Percentiles rank a stretch among this genome's conserved stretches.
Conservation (phyloP, 2,329 filamentous ascomycete genomes). For the Beauveria scarabaeidicola region DNA sequence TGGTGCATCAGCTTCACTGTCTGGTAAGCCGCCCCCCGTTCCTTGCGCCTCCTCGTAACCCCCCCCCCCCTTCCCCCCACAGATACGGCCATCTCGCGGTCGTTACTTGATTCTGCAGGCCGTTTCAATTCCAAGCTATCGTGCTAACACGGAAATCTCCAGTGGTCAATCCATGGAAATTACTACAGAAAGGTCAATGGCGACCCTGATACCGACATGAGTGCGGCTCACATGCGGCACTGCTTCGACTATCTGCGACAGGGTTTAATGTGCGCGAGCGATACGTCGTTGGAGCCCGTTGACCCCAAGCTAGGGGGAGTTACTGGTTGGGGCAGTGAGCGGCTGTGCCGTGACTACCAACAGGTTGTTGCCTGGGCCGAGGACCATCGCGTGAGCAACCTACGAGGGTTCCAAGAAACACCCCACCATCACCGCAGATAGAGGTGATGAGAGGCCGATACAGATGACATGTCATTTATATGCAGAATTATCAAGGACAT, state of each 20-base stretch:
- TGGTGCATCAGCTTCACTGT: background rate
- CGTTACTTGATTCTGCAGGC: background rate
- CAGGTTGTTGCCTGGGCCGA: background rate
- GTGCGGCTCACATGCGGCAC: background rate
- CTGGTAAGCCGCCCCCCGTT: background rate
- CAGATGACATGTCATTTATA: background rate
- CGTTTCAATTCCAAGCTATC: background rate
- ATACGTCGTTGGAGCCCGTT: background rate
- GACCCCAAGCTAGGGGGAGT: background rate
- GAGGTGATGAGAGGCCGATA: background rate
- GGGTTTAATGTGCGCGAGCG: background rate
- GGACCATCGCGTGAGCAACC: background rate
- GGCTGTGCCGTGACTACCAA: background rate
- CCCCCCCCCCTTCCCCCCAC: too few species aligned
- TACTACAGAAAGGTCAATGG: background rate
- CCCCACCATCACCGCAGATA: background rate
- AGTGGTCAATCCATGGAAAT: background rate
- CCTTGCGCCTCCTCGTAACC: background rate
- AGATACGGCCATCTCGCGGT: background rate
- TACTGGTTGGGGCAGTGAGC: background rate
- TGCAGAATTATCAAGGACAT: too few species aligned
- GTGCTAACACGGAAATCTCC: background rate
- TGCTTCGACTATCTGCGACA: background rate
- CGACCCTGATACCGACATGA: background rate
- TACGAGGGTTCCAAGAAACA: background rate